phyloP scores from a whole-genome alignment of 2,329 filamentous ascomycete species.

The Aspergillus quadricinctus region DNA sequence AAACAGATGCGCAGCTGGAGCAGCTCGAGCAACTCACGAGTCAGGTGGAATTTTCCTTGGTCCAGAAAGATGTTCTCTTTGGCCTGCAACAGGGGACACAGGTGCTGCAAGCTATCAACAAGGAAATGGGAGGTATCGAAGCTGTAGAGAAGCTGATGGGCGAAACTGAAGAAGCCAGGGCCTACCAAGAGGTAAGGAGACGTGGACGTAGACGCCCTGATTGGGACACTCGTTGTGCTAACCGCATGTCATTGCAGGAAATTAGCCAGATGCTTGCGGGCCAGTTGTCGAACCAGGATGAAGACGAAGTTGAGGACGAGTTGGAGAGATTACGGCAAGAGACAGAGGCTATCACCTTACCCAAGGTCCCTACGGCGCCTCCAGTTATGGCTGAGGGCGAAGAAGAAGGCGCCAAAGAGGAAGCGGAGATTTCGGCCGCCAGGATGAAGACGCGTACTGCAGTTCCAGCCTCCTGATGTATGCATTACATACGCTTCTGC shows the following conservation, averaged over 20 bases:
- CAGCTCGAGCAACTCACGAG: slow-evolving; percentile 84
- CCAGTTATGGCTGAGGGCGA: slow-evolving; percentile 25
- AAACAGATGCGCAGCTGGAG: slow-evolving; percentile 90
- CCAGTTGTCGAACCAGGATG: slow-evolving; percentile 87
- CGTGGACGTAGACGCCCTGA: background rate
- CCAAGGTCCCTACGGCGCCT: slow-evolving; percentile 35
- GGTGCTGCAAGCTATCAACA: slow-evolving; percentile 85
- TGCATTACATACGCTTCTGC: background rate
- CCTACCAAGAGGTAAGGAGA: slow-evolving; percentile 73
- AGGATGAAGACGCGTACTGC: slow-evolving; percentile 18
- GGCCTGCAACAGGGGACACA: slow-evolving; percentile 87
- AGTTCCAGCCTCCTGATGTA: slow-evolving; percentile 10
- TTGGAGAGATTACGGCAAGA: slow-evolving; percentile 74
- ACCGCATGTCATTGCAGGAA: slow-evolving; percentile 55
- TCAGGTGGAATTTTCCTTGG: slow-evolving; percentile 90
- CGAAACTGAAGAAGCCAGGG: slow-evolving; percentile 82
- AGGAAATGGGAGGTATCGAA: slow-evolving; percentile 92
- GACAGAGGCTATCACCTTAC: slow-evolving; percentile 38
- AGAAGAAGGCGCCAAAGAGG: slow-evolving; percentile 24
- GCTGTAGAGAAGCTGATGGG: slow-evolving; percentile 93
- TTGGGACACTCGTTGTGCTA: background rate
- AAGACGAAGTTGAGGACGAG: slow-evolving; percentile 97
- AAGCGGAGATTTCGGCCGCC: slow-evolving; percentile 27
- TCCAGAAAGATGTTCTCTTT: slow-evolving; percentile 94
- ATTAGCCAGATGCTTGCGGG: slow-evolving; percentile 86